phyloP scores from a whole-genome alignment of 495 filamentous ascomycete species.

The Articulospora tetracladia region DNA sequence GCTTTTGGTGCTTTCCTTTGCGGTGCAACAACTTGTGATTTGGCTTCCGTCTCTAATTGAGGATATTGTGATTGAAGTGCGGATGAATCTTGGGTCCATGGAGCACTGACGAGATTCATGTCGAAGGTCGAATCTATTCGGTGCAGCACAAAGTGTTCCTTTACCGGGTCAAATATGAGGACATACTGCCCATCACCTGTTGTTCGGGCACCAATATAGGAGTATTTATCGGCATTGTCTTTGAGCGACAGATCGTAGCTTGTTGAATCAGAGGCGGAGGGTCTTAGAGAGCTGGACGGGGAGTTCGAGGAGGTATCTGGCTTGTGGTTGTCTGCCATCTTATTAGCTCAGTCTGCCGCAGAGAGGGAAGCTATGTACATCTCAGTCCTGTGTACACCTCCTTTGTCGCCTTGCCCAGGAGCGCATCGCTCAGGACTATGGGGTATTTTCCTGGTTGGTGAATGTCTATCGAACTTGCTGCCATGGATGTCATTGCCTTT shows the following conservation, averaged over 20 bases:
- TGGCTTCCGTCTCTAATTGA: constrained; percentile 13
- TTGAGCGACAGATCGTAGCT: constrained; percentile 35
- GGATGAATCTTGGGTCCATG: constrained; percentile 19
- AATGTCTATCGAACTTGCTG: constrained; percentile 15
- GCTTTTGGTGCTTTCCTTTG: constrained; percentile 17
- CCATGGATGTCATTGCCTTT: constrained; percentile 2
- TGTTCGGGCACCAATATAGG: constrained; percentile 44
- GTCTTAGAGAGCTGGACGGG: constrained; percentile 41
- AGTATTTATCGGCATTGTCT: constrained; percentile 44
- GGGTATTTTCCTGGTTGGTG: constrained; percentile 47
- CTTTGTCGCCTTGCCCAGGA: constrained; percentile 47
- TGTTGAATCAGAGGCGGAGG: constrained; percentile 24
- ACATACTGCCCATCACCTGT: constrained; percentile 47
- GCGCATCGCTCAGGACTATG: constrained; percentile 49
- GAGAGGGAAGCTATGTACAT: constrained; percentile 34
- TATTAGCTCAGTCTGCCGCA: neutral
- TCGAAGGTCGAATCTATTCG: constrained; percentile 54
- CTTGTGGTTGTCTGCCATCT: constrained; percentile 47
- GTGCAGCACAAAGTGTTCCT: constrained; percentile 53
- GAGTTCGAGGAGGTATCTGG: constrained; percentile 38
- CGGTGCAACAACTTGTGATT: constrained; percentile 7
- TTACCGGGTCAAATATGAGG: constrained; percentile 49
- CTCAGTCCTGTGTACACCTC: constrained; percentile 48
- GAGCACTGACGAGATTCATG: constrained; percentile 45
- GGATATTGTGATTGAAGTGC: constrained; percentile 17